phyloP scores from a whole-genome alignment of 495 filamentous ascomycete species.

The Talaromyces nanjingensis region DNA sequence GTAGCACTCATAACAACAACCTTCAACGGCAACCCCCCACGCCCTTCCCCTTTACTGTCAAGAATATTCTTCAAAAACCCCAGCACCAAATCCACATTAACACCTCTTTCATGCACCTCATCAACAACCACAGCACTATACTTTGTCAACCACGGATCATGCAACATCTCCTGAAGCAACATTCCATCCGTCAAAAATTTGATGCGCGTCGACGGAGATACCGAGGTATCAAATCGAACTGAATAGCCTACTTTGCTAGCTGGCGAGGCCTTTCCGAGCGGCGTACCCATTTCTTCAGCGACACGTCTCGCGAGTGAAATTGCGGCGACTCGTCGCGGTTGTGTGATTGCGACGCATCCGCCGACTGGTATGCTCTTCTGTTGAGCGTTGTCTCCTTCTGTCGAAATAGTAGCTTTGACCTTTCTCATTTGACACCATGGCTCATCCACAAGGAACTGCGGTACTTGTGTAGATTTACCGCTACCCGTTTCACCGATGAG shows the following conservation, averaged over 20 bases:
- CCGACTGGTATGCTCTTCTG: slow-evolving; percentile 54
- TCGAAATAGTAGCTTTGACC: slow-evolving; percentile 30
- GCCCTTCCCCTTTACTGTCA: slow-evolving; percentile 45
- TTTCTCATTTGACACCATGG: slow-evolving; percentile 63
- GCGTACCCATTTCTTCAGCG: slow-evolving; percentile 82
- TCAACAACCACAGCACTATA: slow-evolving; percentile 92
- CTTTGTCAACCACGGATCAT: slow-evolving; percentile 71
- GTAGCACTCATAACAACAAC: slow-evolving; percentile 97
- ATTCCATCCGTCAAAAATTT: slow-evolving; percentile 97
- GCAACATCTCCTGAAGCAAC: slow-evolving; percentile 87
- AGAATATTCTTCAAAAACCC: slow-evolving; percentile 80
- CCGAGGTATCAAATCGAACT: slow-evolving; percentile 86
- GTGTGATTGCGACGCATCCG: slow-evolving; percentile 90
- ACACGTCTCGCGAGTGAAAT: slow-evolving; percentile 89
- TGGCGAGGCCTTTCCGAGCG: slow-evolving; percentile 56
- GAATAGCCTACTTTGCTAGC: slow-evolving; percentile 83
- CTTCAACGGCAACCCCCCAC: slow-evolving; percentile 70
- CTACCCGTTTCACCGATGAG: slow-evolving; percentile 92
- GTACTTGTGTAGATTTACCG: slow-evolving; percentile 95
- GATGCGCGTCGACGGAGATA: slow-evolving; percentile 65
- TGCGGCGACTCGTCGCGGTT: slow-evolving; percentile 89
- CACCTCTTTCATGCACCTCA: slow-evolving; percentile 93
- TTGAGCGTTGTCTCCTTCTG: slow-evolving; percentile 29
- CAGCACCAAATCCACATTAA: slow-evolving; percentile 87
- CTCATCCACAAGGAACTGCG: slow-evolving; percentile 78